These are phyloP conservation scores for Rhinocladiella similis DNA, from an alignment of 2,329 filamentous ascomycete species.

Conservation along the genomic window DNA sequence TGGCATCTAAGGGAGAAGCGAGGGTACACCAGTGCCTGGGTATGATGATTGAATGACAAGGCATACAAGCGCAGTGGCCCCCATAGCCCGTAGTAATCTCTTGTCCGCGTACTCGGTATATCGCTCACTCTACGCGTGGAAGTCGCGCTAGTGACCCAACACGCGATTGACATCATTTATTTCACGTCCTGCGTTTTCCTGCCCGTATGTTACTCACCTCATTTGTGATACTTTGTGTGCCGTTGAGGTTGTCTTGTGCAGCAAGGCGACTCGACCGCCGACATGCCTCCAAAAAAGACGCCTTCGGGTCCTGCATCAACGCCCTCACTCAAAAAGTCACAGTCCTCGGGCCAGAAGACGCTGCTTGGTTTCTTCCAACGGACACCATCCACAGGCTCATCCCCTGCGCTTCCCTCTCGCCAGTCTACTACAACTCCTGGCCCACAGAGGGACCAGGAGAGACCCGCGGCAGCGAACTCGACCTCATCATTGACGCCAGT, in stretches of 20 bases:
- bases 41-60: too few species aligned
- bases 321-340: conserved; percentile 42
- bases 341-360: conserved; percentile 59
- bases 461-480: conserved; percentile 42
- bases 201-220: too few species aligned
- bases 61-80: background rate
- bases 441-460: conserved; percentile 47
- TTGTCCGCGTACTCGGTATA: too few species aligned
- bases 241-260: background rate
- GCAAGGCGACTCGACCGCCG: too few species aligned
- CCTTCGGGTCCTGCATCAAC: conserved; percentile 33
- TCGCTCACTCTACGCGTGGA: conserved; percentile 3
- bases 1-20: background rate
- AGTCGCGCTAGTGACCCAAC: conserved; percentile 1
- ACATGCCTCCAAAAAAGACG: conserved; percentile 33
- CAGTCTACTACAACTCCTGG: conserved; percentile 22
- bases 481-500: conserved; percentile 64
- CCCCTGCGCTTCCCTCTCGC: conserved; percentile 10
- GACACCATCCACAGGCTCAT: conserved; percentile 33
- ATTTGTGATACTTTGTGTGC: too few species aligned
- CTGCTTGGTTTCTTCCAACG: conserved; percentile 80
- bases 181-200: background rate
- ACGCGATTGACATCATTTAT: conserved; percentile 6
- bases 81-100: too few species aligned
- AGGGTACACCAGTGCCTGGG: too few species aligned